Evolutionary conservation across 163 green algal genomes (phyloP).

Genomic region (Chlamydomonas reinhardtii): DNA sequence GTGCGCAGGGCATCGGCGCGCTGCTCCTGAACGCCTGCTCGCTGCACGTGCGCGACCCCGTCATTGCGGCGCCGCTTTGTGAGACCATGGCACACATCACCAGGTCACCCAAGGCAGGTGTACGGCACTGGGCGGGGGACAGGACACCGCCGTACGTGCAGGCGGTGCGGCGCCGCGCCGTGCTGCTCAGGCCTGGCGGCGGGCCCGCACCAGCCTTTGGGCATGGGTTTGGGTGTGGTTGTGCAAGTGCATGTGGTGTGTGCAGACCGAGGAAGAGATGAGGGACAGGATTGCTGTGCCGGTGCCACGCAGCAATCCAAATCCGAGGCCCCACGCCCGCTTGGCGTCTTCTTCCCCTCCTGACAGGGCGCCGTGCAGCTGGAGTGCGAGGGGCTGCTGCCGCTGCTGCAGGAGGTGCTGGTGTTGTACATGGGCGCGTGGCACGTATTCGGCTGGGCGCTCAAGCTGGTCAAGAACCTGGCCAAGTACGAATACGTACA

Average conservation of each 20-base stretch:
- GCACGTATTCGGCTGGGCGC: slow-evolving; percentile 47
- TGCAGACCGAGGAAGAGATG: too few relatives aligned
- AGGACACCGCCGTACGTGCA: too few relatives aligned
- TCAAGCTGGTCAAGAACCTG: slow-evolving; percentile 58
- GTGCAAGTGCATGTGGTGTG: too few relatives aligned
- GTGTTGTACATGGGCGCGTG: slow-evolving; percentile 53
- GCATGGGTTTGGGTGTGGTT: too few relatives aligned
- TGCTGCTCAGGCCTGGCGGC: too few relatives aligned
- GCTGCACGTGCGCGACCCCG: slow-evolving; percentile 27
- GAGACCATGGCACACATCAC: slow-evolving; percentile 39
- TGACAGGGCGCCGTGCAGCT: slow-evolving; percentile 43
- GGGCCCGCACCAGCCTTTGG: too few relatives aligned
- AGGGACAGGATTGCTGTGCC: too few relatives aligned
- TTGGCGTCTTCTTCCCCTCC: too few relatives aligned
- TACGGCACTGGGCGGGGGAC: not conserved
- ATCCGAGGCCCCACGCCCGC: too few relatives aligned
- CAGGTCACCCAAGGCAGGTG: slow-evolving; percentile 10
- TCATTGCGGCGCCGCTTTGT: slow-evolving; percentile 1
- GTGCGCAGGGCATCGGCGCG: not conserved
- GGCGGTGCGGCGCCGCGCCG: too few relatives aligned
- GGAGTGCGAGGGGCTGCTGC: slow-evolving; percentile 33
- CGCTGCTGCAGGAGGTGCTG: slow-evolving; percentile 54
- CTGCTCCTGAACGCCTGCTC: slow-evolving; percentile 26
- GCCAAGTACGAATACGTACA: slow-evolving; percentile 49
- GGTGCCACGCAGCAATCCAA: too few relatives aligned